These are phyloP conservation scores for Claviceps capensis DNA, from an alignment of 2,329 filamentous ascomycete species.

Conservation along the genomic window DNA sequence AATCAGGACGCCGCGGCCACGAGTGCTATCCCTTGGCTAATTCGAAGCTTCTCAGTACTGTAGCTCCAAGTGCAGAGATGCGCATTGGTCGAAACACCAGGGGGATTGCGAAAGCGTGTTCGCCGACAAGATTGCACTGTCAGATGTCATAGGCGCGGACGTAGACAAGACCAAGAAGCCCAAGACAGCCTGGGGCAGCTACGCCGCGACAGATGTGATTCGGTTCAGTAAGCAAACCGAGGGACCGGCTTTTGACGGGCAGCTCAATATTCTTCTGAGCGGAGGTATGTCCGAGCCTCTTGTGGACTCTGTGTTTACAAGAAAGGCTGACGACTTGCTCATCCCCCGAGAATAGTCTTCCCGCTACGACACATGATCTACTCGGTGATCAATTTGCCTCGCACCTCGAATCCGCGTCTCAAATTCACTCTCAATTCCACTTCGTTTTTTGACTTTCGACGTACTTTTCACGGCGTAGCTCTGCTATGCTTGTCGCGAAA, in stretches of 20 bases:
- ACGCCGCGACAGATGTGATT: slow-evolving; percentile 14
- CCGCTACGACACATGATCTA: slow-evolving; percentile 15
- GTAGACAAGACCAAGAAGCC: neutral
- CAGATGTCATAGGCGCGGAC: neutral
- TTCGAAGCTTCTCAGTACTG: neutral
- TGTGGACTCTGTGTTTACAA: neutral
- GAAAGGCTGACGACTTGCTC: neutral
- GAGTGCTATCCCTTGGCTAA: neutral
- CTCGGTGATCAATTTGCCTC: slow-evolving; percentile 10
- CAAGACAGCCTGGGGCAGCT: slow-evolving; percentile 8
- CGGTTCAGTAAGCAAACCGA: slow-evolving; percentile 14
- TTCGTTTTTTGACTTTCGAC: neutral
- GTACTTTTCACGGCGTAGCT: neutral
- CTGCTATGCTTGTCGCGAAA: neutral
- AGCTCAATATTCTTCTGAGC: slow-evolving; percentile 11
- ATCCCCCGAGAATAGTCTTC: slow-evolving; percentile 6
- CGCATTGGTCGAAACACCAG: neutral
- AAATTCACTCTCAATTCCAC: slow-evolving; percentile 7
- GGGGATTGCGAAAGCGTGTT: neutral
- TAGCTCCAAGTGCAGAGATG: neutral
- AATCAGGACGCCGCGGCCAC: neutral
- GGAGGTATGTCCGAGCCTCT: slow-evolving; percentile 9
- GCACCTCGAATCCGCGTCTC: slow-evolving; percentile 8
- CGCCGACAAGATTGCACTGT: neutral
- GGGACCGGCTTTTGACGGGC: slow-evolving; percentile 10